Conservation (phyloP, 352 stramenopile genomes). For the Phytophthora fragariae region DNA sequence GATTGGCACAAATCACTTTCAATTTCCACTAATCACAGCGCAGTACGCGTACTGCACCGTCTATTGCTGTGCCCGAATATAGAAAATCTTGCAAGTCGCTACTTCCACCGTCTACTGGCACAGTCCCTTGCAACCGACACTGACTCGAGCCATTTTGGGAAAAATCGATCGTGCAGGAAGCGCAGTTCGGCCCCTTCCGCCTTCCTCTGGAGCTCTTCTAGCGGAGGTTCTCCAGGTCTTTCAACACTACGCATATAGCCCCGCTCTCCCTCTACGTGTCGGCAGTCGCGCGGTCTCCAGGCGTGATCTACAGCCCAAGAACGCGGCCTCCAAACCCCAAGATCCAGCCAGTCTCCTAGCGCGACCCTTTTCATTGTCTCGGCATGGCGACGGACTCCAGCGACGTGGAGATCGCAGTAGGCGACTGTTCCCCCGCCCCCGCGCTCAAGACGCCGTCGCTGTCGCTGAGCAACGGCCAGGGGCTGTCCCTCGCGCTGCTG, state of each 20-base stretch:
- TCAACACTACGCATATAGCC: slow-evolving; percentile 2
- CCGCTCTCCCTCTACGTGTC: not conserved
- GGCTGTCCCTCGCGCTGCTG: slow-evolving; percentile 28
- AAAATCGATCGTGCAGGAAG: slow-evolving; percentile 20
- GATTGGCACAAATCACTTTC: slow-evolving; percentile 9
- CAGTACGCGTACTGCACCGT: slow-evolving; percentile 15
- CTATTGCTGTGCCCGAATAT: not conserved
- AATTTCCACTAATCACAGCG: slow-evolving; percentile 19
- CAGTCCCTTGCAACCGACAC: slow-evolving; percentile 15
- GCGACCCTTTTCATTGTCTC: not conserved
- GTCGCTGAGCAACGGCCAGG: slow-evolving; percentile 17
- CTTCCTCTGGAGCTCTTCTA: slow-evolving; percentile 7
- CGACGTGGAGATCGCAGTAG: slow-evolving; percentile 30
- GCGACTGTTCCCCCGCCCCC: not conserved
- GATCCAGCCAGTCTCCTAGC: not conserved
- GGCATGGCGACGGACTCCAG: slow-evolving; percentile 14
- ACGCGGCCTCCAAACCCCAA: slow-evolving; percentile 6
- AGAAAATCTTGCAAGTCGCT: not conserved
- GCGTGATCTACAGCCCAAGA: not conserved
- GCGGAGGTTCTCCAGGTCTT: not conserved
- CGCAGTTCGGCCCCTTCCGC: not conserved
- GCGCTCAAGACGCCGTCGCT: slow-evolving; percentile 18
- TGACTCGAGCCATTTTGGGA: slow-evolving; percentile 27
- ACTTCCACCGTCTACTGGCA: not conserved
- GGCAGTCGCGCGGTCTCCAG: not conserved